Percentiles rank a stretch among this genome's conserved stretches.
Evolutionary conservation across 495 filamentous ascomycete genomes (phyloP).

Genomic region (Ramalina peruviana): DNA sequence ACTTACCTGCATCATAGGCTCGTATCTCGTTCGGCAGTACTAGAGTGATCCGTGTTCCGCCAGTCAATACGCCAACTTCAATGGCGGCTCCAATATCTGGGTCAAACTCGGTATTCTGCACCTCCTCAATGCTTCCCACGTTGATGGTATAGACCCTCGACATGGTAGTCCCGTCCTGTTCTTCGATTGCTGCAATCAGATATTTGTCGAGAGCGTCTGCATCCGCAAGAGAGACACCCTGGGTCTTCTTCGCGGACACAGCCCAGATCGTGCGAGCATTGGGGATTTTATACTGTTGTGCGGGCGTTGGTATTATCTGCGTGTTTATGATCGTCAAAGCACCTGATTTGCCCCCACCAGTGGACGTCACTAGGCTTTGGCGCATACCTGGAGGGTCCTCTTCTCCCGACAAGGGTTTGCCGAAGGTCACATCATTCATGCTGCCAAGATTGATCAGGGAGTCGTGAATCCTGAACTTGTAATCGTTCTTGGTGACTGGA

Average conservation of each 20-base stretch:
- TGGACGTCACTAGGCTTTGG: slow-evolving; percentile 57
- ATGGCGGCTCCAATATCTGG: slow-evolving; percentile 70
- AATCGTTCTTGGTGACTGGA: slow-evolving; percentile 27
- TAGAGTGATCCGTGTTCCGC: slow-evolving; percentile 65
- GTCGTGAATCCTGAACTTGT: slow-evolving; percentile 66
- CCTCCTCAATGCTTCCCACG: slow-evolving; percentile 47
- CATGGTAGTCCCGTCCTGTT: slow-evolving; percentile 39
- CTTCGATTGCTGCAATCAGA: slow-evolving; percentile 52
- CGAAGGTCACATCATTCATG: slow-evolving; percentile 55
- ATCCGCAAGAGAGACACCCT: slow-evolving; percentile 17
- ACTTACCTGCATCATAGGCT: slow-evolving; percentile 74
- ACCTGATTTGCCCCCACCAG: slow-evolving; percentile 55
- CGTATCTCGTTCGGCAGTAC: slow-evolving; percentile 71
- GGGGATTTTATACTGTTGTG: slow-evolving; percentile 37
- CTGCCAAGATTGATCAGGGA: slow-evolving; percentile 61
- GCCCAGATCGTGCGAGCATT: slow-evolving; percentile 51
- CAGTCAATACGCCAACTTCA: slow-evolving; percentile 63
- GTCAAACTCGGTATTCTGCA: slow-evolving; percentile 71
- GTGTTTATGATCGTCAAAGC: slow-evolving; percentile 61
- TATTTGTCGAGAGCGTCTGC: slow-evolving; percentile 50
- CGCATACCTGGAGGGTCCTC: slow-evolving; percentile 25
- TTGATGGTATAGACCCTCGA: slow-evolving; percentile 43
- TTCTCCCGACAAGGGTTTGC: slow-evolving; percentile 24
- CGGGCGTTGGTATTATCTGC: slow-evolving; percentile 52
- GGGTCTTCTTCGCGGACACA: slow-evolving; percentile 38